Conservation (phyloP, 345 rosid species). For the Populus pruinosa region DNA sequence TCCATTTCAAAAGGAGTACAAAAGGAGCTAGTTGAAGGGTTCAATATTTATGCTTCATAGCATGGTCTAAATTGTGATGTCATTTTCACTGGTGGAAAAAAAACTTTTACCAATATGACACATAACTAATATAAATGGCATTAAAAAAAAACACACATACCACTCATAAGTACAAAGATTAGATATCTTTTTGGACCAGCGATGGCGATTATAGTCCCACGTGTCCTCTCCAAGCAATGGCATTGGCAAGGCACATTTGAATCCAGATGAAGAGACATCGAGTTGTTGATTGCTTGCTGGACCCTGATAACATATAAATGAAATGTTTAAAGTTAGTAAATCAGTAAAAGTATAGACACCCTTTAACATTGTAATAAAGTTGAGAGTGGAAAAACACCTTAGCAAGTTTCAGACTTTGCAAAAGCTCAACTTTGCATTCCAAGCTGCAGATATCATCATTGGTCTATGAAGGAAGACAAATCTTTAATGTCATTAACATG, state of each 20-base stretch:
- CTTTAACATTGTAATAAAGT: background rate
- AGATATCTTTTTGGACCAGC: conserved; percentile 54
- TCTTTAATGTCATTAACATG: background rate
- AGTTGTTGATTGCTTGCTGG: conserved; percentile 21
- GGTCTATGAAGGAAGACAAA: conserved; percentile 38
- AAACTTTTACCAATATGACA: background rate
- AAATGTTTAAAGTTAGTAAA: background rate
- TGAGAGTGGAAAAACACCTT: conserved; percentile 34
- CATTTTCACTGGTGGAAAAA: background rate
- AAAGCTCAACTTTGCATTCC: conserved; percentile 63
- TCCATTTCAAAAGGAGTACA: background rate
- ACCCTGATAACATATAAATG: conserved; percentile 28
- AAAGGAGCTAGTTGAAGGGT: background rate
- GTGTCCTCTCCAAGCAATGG: conserved; percentile 40
- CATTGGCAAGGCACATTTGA: conserved; percentile 8
- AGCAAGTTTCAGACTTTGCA: conserved; percentile 36
- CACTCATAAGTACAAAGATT: conserved; percentile 61
- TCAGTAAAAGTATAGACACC: conserved; percentile 1
- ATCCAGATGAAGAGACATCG: conserved; percentile 20
- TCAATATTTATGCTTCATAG: background rate
- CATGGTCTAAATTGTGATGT: background rate
- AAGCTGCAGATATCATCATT: conserved; percentile 73
- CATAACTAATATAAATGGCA: background rate
- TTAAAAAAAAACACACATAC: conserved; percentile 32
- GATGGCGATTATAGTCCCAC: conserved; percentile 49